phyloP scores from a whole-genome alignment of 495 filamentous ascomycete genomes.

The Aspergillus sclerotiicarbonarius region DNA sequence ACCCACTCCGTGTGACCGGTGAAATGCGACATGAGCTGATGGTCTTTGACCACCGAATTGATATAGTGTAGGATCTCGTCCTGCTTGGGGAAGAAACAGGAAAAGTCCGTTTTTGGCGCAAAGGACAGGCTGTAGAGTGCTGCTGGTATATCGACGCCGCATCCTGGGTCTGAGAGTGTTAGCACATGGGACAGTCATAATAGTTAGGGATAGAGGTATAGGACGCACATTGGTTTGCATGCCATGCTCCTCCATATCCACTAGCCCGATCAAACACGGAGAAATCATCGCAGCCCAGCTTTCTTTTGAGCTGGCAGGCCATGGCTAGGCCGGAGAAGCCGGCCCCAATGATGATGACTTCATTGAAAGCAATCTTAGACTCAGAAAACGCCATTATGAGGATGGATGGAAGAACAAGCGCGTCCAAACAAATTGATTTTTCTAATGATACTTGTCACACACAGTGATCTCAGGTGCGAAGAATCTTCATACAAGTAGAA shows the following conservation, averaged over 20 bases:
- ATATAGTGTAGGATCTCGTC: constrained; percentile 16
- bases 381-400: too few species aligned
- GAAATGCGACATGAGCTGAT: constrained; percentile 15
- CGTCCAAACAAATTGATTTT: too few species aligned
- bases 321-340: constrained; percentile 26
- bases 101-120: constrained; percentile 22
- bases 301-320: constrained; percentile 22
- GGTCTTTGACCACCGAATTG: neutral
- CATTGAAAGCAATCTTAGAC: too few species aligned
- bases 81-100: constrained; percentile 21
- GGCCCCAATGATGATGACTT: constrained; percentile 22
- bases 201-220: neutral
- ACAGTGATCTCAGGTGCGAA: too few species aligned
- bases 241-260: constrained; percentile 23
- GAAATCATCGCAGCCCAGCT: constrained; percentile 19
- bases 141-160: constrained; percentile 26
- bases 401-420: too few species aligned
- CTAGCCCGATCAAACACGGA: constrained; percentile 22
- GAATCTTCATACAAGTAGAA: too few species aligned
- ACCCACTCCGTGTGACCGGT: constrained; percentile 15
- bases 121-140: constrained; percentile 26
- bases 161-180: constrained; percentile 22
- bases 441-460: too few species aligned
- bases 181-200: neutral
- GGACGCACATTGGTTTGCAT: constrained; percentile 19